A percentile compares a stretch with the other conserved stretches of the same genome.
Conservation (phyloP, 1,284 basidiomycete species). For the Ceratobasidium sp. region DNA sequence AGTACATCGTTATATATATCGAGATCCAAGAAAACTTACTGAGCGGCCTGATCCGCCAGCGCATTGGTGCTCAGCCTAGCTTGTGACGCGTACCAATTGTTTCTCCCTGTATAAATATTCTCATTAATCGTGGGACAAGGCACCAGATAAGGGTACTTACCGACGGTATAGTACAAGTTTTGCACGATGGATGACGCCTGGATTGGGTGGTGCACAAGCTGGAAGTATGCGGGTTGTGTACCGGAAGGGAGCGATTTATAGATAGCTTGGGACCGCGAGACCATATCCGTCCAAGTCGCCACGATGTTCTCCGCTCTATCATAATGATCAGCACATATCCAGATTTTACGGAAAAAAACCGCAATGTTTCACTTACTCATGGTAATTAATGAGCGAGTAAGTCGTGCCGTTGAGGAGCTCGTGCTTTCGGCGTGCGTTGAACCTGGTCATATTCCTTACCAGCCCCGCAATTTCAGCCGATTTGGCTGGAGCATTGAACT, state of each 20-base stretch:
- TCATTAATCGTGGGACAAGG: background rate
- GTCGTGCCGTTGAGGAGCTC: conserved; percentile 75
- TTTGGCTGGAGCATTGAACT: conserved; percentile 68
- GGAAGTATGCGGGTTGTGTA: conserved; percentile 73
- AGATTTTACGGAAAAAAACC: background rate
- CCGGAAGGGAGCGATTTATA: conserved; percentile 66
- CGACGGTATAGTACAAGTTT: conserved; percentile 70
- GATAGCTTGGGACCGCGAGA: conserved; percentile 67
- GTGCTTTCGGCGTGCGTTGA: conserved; percentile 75
- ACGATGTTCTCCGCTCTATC: conserved; percentile 70
- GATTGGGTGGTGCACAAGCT: conserved; percentile 75
- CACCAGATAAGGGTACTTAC: conserved; percentile 51
- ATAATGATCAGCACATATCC: background rate
- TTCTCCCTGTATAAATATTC: conserved; percentile 57
- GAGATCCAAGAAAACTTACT: conserved; percentile 44
- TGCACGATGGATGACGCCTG: conserved; percentile 71
- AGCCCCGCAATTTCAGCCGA: conserved; percentile 66
- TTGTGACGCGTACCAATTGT: conserved; percentile 75
- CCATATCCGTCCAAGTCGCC: conserved; percentile 65
- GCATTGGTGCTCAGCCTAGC: conserved; percentile 73
- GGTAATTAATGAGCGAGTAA: conserved; percentile 74
- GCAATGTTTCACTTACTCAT: conserved; percentile 67
- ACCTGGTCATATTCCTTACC: conserved; percentile 71
- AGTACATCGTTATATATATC: background rate
- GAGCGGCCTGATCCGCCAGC: conserved; percentile 68